phyloP scores from a whole-genome alignment of 495 filamentous ascomycete species.

The Astrocystis sublimbata region DNA sequence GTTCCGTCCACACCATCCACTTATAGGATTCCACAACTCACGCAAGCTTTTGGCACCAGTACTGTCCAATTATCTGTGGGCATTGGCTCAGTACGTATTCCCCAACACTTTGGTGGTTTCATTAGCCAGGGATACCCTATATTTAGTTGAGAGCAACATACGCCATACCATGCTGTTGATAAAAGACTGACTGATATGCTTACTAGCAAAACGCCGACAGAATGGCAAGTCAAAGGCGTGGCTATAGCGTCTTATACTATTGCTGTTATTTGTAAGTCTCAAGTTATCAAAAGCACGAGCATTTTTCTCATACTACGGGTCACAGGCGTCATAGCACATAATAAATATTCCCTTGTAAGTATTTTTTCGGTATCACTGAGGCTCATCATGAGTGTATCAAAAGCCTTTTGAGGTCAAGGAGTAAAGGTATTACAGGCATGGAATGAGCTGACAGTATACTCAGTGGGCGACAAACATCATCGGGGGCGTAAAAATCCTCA shows the following conservation, averaged over 20 bases:
- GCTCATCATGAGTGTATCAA: background rate
- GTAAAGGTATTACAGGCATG: too few relatives aligned
- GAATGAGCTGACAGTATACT: too few relatives aligned
- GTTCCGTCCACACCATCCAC: background rate
- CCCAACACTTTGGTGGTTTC: background rate
- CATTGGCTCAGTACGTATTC: slow-evolving; percentile 56
- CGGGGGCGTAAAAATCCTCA: slow-evolving; percentile 57
- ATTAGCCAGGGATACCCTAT: background rate
- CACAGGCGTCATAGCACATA: slow-evolving; percentile 54
- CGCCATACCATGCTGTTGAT: background rate
- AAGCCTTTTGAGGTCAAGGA: background rate
- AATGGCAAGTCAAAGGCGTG: slow-evolving; percentile 64
- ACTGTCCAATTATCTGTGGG: slow-evolving; percentile 23
- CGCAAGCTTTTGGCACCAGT: background rate
- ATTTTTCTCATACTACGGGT: background rate
- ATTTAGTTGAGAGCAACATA: too few relatives aligned
- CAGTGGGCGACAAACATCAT: slow-evolving; percentile 53
- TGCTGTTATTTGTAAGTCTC: slow-evolving; percentile 46
- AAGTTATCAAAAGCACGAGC: background rate
- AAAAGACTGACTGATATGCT: background rate
- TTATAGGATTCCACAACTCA: background rate
- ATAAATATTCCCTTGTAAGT: slow-evolving; percentile 49
- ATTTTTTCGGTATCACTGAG: background rate
- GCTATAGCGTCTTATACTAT: slow-evolving; percentile 61
- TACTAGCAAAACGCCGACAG: slow-evolving; percentile 47